phyloP scores from a whole-genome alignment of 116 monocot species.

The Zostera marina region DNA sequence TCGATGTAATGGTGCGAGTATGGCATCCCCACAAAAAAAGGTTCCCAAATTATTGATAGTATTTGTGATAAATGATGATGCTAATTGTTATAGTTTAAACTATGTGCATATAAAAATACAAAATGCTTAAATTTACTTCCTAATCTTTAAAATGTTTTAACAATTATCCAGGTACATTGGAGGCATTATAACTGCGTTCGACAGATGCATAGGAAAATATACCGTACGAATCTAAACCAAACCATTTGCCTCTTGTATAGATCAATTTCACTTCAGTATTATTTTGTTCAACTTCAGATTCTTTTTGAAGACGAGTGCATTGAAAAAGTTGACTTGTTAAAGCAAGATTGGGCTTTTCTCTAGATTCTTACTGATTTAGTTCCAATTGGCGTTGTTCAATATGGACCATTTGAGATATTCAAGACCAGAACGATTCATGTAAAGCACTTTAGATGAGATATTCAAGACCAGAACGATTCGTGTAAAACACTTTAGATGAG shows the following conservation, averaged over 20 bases:
- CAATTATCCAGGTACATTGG: conserved; percentile 10
- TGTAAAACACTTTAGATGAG: no score
- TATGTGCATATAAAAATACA: not conserved
- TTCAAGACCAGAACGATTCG: no score
- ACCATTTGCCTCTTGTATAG: not conserved
- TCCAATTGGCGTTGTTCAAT: no score
- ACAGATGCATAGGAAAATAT: conserved; percentile 8
- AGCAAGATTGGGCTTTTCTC: conserved; percentile 17
- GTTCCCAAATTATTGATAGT: not conserved
- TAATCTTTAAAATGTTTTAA: not conserved
- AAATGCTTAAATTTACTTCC: not conserved
- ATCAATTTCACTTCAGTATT: not conserved
- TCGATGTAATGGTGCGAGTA: conserved; percentile 1
- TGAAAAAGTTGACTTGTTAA: conserved; percentile 11
- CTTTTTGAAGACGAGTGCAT: conserved; percentile 12
- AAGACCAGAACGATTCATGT: no score
- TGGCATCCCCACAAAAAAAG: conserved; percentile 3
- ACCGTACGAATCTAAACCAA: conserved; percentile 6
- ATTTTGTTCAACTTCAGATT: conserved; percentile 4
- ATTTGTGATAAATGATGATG: no score
- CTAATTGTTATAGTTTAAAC: no score
- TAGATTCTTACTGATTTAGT: not conserved
- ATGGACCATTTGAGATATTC: no score
- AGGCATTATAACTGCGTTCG: conserved; percentile 13
- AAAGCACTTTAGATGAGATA: no score